These are phyloP conservation scores for Boletus reticuloceps DNA, from an alignment of 768 basidiomycete genomes.

Conservation along the genomic window DNA sequence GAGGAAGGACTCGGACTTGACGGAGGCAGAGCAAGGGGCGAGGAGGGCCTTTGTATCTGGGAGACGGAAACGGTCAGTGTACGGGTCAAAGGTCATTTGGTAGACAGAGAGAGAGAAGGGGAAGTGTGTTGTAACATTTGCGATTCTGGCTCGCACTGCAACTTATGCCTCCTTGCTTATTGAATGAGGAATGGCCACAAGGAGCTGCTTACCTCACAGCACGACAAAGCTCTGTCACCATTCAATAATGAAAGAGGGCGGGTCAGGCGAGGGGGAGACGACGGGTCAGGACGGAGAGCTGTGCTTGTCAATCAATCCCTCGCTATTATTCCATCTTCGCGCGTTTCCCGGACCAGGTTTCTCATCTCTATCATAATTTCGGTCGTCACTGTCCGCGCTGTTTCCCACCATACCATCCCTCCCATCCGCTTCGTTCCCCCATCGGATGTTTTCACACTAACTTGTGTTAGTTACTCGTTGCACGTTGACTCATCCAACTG, in stretches of 20 bases:
- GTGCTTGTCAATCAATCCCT: not conserved
- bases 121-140: not conserved
- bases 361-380: not conserved
- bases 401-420: not conserved
- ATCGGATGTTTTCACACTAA: too few species aligned
- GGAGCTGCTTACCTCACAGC: not conserved
- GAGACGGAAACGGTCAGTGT: conserved; percentile 15
- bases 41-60: conserved; percentile 7
- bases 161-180: conserved; percentile 12
- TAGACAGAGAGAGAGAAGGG: not conserved
- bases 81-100: conserved; percentile 25
- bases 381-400: not conserved
- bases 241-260: not conserved
- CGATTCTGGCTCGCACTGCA: not conserved
- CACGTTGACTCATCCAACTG: not conserved
- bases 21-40: conserved; percentile 9
- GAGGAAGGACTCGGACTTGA: conserved; percentile 31
- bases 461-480: too few species aligned
- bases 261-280: not conserved
- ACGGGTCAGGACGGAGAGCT: not conserved
- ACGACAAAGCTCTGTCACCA: not conserved
- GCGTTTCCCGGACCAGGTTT: conserved; percentile 1
- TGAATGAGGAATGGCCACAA: too few species aligned
- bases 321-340: not conserved
- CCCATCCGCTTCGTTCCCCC: too few species aligned